Conservation (phyloP, 805 yeast genomes). For the Candida morakotiae region DNA sequence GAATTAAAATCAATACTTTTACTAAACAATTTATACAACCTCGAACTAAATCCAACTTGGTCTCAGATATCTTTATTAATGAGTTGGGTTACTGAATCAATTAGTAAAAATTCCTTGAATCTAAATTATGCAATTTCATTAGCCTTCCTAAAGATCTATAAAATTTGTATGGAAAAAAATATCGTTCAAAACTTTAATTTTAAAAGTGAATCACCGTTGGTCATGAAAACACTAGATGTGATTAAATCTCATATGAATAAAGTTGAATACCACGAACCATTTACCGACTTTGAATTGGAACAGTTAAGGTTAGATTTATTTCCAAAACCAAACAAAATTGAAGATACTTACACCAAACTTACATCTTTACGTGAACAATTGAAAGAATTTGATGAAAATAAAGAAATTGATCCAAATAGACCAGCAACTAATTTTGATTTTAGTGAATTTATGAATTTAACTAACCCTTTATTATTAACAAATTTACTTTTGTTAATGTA, state of each 20-base stretch:
- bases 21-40: conserved; percentile 25
- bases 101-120: conserved; percentile 8
- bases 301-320: conserved; percentile 6
- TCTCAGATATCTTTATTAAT: conserved; percentile 21
- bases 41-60: conserved; percentile 23
- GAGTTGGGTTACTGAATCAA: conserved; percentile 21
- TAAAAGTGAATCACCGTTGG: conserved; percentile 10
- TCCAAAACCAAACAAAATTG: background rate
- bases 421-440: conserved; percentile 6
- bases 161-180: conserved; percentile 18
- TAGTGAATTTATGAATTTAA: background rate
- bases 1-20: conserved; percentile 27
- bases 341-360: background rate
- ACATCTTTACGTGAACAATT: background rate
- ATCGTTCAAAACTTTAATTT: conserved; percentile 15
- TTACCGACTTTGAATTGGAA: conserved; percentile 17
- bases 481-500: conserved; percentile 46
- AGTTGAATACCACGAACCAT: conserved; percentile 10
- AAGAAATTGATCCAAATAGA: conserved; percentile 16
- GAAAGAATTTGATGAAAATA: background rate
- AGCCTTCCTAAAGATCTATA: conserved; percentile 21
- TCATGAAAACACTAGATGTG: conserved; percentile 20
- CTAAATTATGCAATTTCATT: conserved; percentile 16
- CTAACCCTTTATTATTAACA: conserved; percentile 22
- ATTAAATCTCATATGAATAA: conserved; percentile 16